Conservation (phyloP, 2,329 filamentous ascomycete genomes). For the Paraphaeosphaeria minitans region DNA sequence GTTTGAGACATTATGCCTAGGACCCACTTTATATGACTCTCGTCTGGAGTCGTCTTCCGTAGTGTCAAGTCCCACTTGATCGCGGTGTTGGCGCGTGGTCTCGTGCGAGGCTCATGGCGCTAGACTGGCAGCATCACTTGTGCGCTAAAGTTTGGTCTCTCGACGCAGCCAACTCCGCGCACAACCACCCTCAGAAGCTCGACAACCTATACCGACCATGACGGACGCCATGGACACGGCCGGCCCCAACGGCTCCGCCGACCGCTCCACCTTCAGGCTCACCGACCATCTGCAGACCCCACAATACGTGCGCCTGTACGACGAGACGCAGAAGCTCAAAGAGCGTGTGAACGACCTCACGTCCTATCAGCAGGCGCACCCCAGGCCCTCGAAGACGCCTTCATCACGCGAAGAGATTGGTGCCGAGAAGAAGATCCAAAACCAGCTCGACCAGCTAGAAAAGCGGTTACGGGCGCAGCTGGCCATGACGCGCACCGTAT, state of each 20-base stretch:
- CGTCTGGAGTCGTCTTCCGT: too few relatives aligned
- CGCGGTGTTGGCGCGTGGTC: not conserved
- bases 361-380: constrained; percentile 38
- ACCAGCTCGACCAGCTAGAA: constrained; percentile 54
- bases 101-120: not conserved
- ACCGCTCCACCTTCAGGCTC: constrained; percentile 29
- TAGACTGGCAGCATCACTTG: not conserved
- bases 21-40: too few relatives aligned
- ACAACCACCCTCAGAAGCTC: not conserved
- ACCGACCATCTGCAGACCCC: constrained; percentile 34
- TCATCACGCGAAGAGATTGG: constrained; percentile 30
- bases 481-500: constrained; percentile 68
- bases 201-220: not conserved
- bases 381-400: constrained; percentile 21
- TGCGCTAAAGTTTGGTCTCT: not conserved
- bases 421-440: constrained; percentile 28
- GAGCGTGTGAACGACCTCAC: constrained; percentile 38
- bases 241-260: constrained; percentile 8
- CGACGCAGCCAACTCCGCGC: not conserved
- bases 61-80: too few relatives aligned
- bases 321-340: constrained; percentile 41
- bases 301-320: constrained; percentile 37
- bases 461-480: constrained; percentile 76
- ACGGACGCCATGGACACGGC: not conserved
- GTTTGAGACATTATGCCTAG: too few relatives aligned